Evolutionary conservation across 164 flowering plant genomes (phyloP).

Genomic region (Piper longum): DNA sequence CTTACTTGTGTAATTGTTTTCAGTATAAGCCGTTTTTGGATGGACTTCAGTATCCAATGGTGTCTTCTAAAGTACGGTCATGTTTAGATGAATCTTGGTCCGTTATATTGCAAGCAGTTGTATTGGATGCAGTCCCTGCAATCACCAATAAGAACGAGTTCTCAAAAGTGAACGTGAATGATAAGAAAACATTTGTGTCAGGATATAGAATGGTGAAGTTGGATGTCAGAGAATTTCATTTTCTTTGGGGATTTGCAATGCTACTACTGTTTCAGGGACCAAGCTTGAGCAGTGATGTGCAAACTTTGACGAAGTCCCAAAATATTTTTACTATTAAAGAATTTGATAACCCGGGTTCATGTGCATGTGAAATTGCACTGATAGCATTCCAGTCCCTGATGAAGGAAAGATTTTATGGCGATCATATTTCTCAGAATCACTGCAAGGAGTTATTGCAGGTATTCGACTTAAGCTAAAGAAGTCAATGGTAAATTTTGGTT

Average conservation of each 20-base stretch:
- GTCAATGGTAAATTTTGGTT: background rate
- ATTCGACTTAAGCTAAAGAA: background rate
- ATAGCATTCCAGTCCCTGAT: conserved; percentile 63
- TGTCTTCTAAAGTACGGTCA: conserved; percentile 46
- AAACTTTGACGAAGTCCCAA: conserved; percentile 16
- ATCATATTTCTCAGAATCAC: conserved; percentile 38
- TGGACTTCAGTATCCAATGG: conserved; percentile 63
- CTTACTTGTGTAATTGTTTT: conserved; percentile 3
- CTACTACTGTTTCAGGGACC: conserved; percentile 65
- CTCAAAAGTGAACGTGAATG: conserved; percentile 15
- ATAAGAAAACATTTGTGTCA: conserved; percentile 33
- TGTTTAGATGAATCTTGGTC: conserved; percentile 93
- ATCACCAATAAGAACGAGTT: conserved; percentile 17
- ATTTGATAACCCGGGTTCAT: conserved; percentile 15
- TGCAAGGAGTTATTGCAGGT: conserved; percentile 83
- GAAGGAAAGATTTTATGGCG: conserved; percentile 38
- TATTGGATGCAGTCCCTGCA: conserved; percentile 70
- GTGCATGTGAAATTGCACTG: conserved; percentile 40
- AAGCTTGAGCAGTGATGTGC: conserved; percentile 13
- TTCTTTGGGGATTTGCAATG: conserved; percentile 76
- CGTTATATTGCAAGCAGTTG: conserved; percentile 77
- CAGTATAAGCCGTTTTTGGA: conserved; percentile 89
- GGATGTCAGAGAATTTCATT: conserved; percentile 42
- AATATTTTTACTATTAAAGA: conserved; percentile 30
- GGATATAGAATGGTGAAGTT: conserved; percentile 79